A percentile compares a stretch with the other conserved stretches of the same genome.
phyloP scores from a whole-genome alignment of 2,329 filamentous ascomycete species.

The Clonostachys rhizophaga region DNA sequence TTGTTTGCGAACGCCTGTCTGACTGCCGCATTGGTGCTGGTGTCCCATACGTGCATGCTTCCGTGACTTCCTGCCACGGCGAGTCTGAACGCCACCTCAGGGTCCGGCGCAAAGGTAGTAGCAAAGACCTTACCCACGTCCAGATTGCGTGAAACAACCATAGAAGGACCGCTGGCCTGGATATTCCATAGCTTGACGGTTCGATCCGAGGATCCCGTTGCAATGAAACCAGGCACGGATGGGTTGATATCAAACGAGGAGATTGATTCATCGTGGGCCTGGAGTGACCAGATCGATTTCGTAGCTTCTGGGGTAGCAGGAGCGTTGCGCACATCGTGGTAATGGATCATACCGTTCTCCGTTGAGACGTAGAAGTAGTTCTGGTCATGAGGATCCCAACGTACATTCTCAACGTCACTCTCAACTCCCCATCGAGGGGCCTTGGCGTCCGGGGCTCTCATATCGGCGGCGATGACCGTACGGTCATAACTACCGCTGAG shows the following conservation, averaged over 20 bases:
- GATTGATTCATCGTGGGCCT: conserved; percentile 90
- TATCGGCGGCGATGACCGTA: conserved; percentile 90
- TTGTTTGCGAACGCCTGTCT: conserved; percentile 74
- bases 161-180: conserved; percentile 70
- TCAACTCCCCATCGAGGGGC: conserved; percentile 87
- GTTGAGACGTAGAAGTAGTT: conserved; percentile 97
- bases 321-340: conserved; percentile 78
- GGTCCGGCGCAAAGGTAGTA: conserved; percentile 82
- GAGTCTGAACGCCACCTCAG: conserved; percentile 85
- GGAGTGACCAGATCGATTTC: conserved; percentile 89
- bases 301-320: conserved; percentile 68
- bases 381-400: conserved; percentile 88
- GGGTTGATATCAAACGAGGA: conserved; percentile 92
- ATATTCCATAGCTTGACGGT: conserved; percentile 98
- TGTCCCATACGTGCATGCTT: conserved; percentile 91
- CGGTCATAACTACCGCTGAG: conserved; percentile 94
- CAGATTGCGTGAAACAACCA: conserved; percentile 88
- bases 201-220: conserved; percentile 89
- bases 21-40: conserved; percentile 84
- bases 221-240: conserved; percentile 86
- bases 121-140: conserved; percentile 95
- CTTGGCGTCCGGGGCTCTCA: conserved; percentile 84
- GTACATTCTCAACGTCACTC: conserved; percentile 87
- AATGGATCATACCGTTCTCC: conserved; percentile 86
- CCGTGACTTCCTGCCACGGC: conserved; percentile 95